A percentile compares a stretch with the other conserved stretches of the same genome.
Evolutionary conservation across 345 rosid genomes (phyloP).

Genomic region (Carallia brachiata): DNA sequence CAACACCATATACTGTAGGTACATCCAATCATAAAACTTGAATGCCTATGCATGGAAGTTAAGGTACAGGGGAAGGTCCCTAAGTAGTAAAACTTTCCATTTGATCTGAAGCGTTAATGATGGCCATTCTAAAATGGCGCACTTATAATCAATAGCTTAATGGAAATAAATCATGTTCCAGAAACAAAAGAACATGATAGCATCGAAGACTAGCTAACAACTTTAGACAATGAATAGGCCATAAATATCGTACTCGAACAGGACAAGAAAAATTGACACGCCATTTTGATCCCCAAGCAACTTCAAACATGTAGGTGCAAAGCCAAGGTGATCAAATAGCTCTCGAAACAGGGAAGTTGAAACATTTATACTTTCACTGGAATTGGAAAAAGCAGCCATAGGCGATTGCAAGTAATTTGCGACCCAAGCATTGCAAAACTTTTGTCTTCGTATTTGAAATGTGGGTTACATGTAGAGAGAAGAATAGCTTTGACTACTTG

Average conservation of each 20-base stretch:
- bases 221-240: neutral
- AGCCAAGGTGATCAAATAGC: neutral
- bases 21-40: neutral
- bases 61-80: neutral
- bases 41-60: neutral
- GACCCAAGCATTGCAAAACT: neutral
- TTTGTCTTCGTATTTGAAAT: no score
- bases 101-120: neutral
- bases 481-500: neutral
- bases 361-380: neutral
- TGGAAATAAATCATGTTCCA: neutral
- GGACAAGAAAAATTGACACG: neutral
- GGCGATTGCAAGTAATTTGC: neutral
- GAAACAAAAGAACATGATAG: neutral
- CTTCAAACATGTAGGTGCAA: constrained; percentile 4
- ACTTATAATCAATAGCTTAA: neutral
- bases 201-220: no score
- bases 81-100: neutral
- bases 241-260: neutral
- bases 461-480: no score
- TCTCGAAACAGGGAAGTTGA: neutral
- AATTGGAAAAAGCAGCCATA: constrained; percentile 2
- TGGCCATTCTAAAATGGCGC: neutral
- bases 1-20: neutral
- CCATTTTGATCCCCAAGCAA: neutral